Conservation (phyloP, 1,284 basidiomycete genomes). For the Cryptococcus amylolentus region DNA sequence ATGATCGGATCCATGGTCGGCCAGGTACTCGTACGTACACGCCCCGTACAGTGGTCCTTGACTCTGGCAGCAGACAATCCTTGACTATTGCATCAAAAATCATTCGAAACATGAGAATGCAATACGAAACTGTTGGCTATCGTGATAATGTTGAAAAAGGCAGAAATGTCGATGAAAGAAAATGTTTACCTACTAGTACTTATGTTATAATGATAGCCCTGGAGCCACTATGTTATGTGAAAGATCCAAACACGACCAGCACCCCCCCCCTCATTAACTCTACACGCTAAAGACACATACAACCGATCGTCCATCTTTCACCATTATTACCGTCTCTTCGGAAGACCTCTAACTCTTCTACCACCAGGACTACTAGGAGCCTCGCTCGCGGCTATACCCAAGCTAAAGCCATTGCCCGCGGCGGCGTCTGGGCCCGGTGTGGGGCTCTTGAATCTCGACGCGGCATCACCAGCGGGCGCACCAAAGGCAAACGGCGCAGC, state of each 20-base stretch:
- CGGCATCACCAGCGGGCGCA: conserved; percentile 2
- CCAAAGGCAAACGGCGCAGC: not conserved
- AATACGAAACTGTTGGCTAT: too few species aligned
- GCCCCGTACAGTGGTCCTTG: too few species aligned
- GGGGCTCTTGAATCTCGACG: conserved; percentile 17
- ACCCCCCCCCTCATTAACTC: not conserved
- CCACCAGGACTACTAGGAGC: conserved; percentile 17
- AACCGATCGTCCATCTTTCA: not conserved
- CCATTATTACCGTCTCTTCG: conserved; percentile 7
- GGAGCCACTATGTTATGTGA: not conserved
- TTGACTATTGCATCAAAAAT: too few species aligned
- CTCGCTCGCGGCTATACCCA: conserved; percentile 8
- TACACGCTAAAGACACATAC: not conserved
- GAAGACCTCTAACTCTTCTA: conserved; percentile 15
- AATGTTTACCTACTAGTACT: not conserved
- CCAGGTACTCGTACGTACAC: too few species aligned
- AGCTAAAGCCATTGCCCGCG: conserved; percentile 16
- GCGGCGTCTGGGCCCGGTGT: conserved; percentile 6
- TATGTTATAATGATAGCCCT: not conserved
- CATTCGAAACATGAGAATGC: too few species aligned
- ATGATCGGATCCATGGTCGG: too few species aligned
- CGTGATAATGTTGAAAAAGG: too few species aligned
- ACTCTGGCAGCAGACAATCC: too few species aligned
- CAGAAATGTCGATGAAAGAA: not conserved
- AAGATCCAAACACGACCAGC: too few species aligned